Base-by-base conservation (phyloP, 23 red algal species). In the Pyropia haitanensis region DNA sequence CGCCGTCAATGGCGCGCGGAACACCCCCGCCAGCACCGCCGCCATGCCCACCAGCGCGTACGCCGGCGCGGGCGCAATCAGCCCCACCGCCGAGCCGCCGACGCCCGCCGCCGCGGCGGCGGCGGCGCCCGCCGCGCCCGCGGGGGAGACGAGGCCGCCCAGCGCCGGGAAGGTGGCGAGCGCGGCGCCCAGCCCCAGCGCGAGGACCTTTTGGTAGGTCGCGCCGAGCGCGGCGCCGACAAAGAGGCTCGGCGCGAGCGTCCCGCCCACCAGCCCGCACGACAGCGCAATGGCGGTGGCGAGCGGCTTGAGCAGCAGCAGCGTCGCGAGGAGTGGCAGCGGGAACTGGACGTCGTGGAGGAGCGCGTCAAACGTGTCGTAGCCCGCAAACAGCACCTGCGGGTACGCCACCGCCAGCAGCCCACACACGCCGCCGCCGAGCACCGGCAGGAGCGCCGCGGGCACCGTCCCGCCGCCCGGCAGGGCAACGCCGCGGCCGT, bases 21-120 rank as follows among this genome's bases (percentile, higher is more conserved):
- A 83, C 6, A 72, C 58, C 3, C 79, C 79, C 60, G 67, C 69
- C 15, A 83, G 66, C 50, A 73, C 79, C 21, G 79, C 79, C n/a
- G 79, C 67, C 79, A 83, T 83, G 29, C 79, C 79, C 4, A 83
- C 51, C 79, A 83, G 30, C 53, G 60, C 64, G 63, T 83, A 83
- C 28, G 79, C 79, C 33, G 79, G 79, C 50, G 79, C 52, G 17
- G 56, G 68, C n/a, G 79, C 79, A 55, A 83, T 73, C 7, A 46
- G 39, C 4, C 39, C 39, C 39, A 46, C 39, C 4, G 27, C 48
- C 26, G 69, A 20, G 16, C 53, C 26, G 22, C 18, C 60, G 15
- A 60, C 22, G 5, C 69, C 6, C 21, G 49, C 63, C 21, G 63
- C 48, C 1, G 77, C 61, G 39, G 39, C 39, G 4, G 39, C 39